Evolutionary conservation across 2,329 filamentous ascomycete genomes (phyloP).

Genomic region (Alternaria conjuncta): DNA sequence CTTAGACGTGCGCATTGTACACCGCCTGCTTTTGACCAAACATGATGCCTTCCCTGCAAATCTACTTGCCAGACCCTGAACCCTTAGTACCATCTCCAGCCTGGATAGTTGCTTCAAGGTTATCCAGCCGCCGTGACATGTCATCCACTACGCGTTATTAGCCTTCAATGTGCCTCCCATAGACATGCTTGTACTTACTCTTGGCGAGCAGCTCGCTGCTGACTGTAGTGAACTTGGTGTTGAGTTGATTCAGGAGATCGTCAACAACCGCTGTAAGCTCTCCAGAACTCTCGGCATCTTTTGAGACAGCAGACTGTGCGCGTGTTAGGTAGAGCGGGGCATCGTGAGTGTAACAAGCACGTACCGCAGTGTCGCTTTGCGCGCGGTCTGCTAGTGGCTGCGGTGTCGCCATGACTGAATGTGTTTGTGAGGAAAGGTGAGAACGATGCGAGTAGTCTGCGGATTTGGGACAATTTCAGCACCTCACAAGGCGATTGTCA

Average conservation of each 20-base stretch:
- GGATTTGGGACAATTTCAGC: no score
- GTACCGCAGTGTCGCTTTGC: constrained; percentile 30
- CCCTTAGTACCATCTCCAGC: constrained; percentile 55
- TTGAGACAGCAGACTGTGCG: constrained; percentile 24
- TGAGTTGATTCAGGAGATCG: constrained; percentile 82
- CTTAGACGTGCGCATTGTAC: neutral
- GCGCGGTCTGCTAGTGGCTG: constrained; percentile 27
- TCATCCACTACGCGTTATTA: constrained; percentile 75
- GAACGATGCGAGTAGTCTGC: neutral
- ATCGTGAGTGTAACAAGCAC: constrained; percentile 4
- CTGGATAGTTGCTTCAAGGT: constrained; percentile 75
- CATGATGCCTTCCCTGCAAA: neutral
- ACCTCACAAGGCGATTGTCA: neutral
- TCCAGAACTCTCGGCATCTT: constrained; percentile 46
- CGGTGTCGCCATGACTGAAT: constrained; percentile 27
- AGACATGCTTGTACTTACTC: constrained; percentile 63
- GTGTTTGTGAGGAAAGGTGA: neutral
- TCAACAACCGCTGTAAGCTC: constrained; percentile 83
- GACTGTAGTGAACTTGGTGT: constrained; percentile 82
- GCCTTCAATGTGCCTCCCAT: neutral
- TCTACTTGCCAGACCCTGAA: constrained; percentile 31
- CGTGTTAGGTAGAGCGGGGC: neutral
- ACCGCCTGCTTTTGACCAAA: neutral
- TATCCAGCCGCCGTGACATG: constrained; percentile 86
- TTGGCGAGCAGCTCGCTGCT: constrained; percentile 89